Conservation (phyloP, 352 stramenopile genomes). For the Phytophthora pistaciae region DNA sequence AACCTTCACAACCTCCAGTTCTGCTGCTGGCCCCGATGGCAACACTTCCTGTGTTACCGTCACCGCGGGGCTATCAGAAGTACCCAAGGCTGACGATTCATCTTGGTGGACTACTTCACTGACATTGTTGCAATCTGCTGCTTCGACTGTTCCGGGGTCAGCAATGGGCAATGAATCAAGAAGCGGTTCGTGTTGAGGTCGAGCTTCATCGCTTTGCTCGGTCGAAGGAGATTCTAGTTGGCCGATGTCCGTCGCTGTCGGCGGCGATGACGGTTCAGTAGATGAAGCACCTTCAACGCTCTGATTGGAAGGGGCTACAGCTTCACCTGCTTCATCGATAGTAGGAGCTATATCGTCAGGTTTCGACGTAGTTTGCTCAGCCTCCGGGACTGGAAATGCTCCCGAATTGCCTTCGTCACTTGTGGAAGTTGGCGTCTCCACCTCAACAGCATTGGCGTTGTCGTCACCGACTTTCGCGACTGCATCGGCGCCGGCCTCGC, state of each 20-base stretch:
- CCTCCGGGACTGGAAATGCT: neutral
- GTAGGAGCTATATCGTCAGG: neutral
- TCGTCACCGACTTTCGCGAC: slow-evolving; percentile 2
- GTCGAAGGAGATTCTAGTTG: neutral
- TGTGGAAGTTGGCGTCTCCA: neutral
- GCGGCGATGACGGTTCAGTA: neutral
- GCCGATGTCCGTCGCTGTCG: neutral
- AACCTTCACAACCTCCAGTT: neutral
- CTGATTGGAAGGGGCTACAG: neutral
- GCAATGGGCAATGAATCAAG: neutral
- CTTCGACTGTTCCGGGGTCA: neutral
- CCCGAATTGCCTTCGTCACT: neutral
- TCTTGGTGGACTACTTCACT: neutral
- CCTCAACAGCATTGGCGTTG: slow-evolving; percentile 1
- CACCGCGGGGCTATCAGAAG: neutral
- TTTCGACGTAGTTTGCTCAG: neutral
- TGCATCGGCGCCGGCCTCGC: slow-evolving; percentile 5
- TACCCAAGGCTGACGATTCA: neutral
- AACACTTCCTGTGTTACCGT: neutral
- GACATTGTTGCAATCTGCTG: neutral
- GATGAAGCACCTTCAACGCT: neutral
- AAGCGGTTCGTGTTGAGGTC: neutral
- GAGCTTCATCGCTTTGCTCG: neutral
- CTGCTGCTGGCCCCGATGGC: neutral
- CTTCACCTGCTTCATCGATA: neutral